Evolutionary conservation across 2,329 filamentous ascomycete species (phyloP).

Genomic region (Rugonectria rugulosa): DNA sequence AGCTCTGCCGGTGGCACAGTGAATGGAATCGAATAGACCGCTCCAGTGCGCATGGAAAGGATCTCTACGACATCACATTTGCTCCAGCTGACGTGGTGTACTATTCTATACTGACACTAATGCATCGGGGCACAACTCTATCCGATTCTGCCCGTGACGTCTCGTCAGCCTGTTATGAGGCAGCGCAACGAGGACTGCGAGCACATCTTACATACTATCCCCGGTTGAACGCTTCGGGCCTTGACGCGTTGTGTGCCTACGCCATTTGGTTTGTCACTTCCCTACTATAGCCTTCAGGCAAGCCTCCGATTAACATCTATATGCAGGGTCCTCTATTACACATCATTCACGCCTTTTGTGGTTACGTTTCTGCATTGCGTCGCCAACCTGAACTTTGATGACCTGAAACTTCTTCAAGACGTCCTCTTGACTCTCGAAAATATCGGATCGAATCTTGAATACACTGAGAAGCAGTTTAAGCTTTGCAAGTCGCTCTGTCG

Average conservation of each 20-base stretch:
- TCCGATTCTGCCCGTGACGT: slow-evolving; percentile 2
- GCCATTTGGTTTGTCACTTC: background rate
- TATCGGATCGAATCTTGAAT: background rate
- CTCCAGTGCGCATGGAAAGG: background rate
- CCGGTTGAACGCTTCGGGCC: background rate
- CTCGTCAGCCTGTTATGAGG: slow-evolving; percentile 8
- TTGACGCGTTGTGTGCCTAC: background rate
- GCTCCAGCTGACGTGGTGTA: slow-evolving; percentile 2
- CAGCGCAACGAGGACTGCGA: slow-evolving; percentile 2
- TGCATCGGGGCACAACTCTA: slow-evolving; percentile 1
- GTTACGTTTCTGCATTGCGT: slow-evolving; percentile 8
- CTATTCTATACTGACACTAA: slow-evolving; percentile 6
- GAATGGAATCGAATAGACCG: slow-evolving; percentile 2
- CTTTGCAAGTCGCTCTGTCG: slow-evolving; percentile 4
- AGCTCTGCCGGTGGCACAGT: slow-evolving; percentile 1
- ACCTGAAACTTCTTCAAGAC: slow-evolving; percentile 7
- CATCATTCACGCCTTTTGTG: slow-evolving; percentile 5
- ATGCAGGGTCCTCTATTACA: slow-evolving; percentile 7
- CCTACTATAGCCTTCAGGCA: no score
- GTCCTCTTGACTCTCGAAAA: background rate
- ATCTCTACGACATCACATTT: slow-evolving; percentile 2
- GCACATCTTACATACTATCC: slow-evolving; percentile 8
- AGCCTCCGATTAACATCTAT: background rate
- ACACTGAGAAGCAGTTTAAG: slow-evolving; percentile 3
- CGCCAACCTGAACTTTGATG: background rate